Base-by-base conservation (phyloP, 2,329 filamentous ascomycete genomes). In the Talaromyces sp. region DNA sequence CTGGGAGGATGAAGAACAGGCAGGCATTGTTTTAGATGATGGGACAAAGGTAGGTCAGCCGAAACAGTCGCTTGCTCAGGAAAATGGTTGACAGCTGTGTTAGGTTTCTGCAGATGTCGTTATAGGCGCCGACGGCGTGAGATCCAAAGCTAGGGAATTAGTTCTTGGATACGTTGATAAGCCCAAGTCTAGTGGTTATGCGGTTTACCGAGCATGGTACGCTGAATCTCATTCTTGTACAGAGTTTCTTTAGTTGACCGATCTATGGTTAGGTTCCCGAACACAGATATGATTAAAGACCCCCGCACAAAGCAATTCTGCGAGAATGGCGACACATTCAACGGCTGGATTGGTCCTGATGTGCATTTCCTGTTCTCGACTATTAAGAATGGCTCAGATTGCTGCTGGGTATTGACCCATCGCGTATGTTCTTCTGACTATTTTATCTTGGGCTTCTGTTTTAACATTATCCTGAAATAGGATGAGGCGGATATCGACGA, bases 321-420 rank as follows among this genome's bases (percentile, higher is more conserved):
- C 68, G 78, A 75, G 11, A 75, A 82, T 35, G 82, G 82, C 35
- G 84, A 86, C 67, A 79, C 81, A 25, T 83, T 85, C 70, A 78
- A 80, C 4, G 81, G 78, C 47, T 86, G 83, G 84, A 76, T 86
- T 31, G 84, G 83, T 2, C 79, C 80, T 13, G 83, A 86, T 33
- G 69, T 70, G 3, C 69, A 71, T 60, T 70, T 70, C 69, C 79
- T 86, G 41, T 81, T 81, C 7, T 83, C 83, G 2, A 81, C 81
- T 0, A 80, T 86, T 65, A 85, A 86, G 71, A 77, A 79, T 41
- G 83, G 83, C 9, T 78, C 79, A 57, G 83, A 85, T 66, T 82
- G 86, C 67, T 82, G 78, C 62, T 86, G 84, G 84, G 84, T 85
- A 6, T 82, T 83, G 61, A 85, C 85, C 35, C 84, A 86, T 71